phyloP scores from a whole-genome alignment of 1,139 yeast genomes.

The Geotrichum carabidarum region DNA sequence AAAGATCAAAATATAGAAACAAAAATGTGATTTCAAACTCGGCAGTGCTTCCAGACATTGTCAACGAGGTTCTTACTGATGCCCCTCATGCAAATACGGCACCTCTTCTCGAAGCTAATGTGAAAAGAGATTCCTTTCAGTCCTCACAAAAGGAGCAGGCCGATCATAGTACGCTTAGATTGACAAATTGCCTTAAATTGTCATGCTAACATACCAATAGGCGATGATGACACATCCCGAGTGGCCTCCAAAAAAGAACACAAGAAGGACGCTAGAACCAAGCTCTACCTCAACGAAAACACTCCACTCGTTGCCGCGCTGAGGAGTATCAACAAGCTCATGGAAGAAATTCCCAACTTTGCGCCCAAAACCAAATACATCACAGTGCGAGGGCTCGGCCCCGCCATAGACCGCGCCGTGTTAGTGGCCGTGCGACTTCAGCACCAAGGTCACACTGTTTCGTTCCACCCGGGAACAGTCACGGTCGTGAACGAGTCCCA shows the following conservation, averaged over 20 bases:
- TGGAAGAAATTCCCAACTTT: constrained; percentile 9
- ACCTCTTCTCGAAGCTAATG: not conserved
- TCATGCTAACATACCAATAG: no score
- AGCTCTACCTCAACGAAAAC: constrained; percentile 16
- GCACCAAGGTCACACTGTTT: constrained; percentile 27
- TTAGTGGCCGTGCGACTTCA: constrained; percentile 33
- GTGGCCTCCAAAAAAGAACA: not conserved
- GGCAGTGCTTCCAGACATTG: not conserved
- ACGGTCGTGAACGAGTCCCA: not conserved
- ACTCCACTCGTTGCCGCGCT: constrained; percentile 16
- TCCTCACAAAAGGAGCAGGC: no score
- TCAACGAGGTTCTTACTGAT: not conserved
- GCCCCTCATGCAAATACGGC: not conserved
- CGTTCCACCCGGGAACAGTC: constrained; percentile 27
- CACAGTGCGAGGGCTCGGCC: constrained; percentile 33
- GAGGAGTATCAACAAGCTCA: constrained; percentile 6
- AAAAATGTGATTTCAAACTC: not conserved
- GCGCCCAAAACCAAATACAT: constrained; percentile 22
- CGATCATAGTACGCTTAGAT: no score
- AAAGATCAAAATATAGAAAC: not conserved
- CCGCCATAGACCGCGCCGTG: constrained; percentile 33
- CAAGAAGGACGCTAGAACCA: constrained; percentile 2
- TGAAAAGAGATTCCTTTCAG: not conserved
- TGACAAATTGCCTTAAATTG: no score
- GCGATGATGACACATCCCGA: no score